phyloP scores from a whole-genome alignment of 106 monocot species.

The Dioscorea alata region DNA sequence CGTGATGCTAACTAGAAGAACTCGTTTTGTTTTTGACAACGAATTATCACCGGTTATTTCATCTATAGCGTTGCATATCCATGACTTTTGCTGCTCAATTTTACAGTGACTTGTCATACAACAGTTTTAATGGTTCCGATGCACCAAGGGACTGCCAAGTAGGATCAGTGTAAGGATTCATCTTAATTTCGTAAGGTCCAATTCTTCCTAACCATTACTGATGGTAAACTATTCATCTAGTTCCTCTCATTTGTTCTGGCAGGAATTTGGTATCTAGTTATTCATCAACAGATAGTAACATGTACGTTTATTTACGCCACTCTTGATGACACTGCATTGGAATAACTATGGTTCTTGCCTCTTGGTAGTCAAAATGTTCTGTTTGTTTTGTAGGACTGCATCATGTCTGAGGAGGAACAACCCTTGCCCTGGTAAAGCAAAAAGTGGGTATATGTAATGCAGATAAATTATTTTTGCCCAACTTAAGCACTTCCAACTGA shows the following conservation, averaged over 20 bases:
- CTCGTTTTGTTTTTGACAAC: too few relatives aligned
- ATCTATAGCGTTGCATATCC: too few relatives aligned
- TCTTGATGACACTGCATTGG: background rate
- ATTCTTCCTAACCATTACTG: too few relatives aligned
- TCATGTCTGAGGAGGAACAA: conserved; percentile 33
- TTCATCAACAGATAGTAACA: conserved; percentile 22
- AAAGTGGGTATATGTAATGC: conserved; percentile 31
- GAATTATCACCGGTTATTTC: too few relatives aligned
- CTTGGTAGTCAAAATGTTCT: background rate
- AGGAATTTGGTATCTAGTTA: conserved; percentile 45
- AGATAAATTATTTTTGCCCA: background rate
- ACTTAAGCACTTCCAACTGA: too few relatives aligned
- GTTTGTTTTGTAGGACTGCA: conserved; percentile 25
- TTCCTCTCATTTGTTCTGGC: conserved; percentile 2
- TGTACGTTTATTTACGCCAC: conserved; percentile 22
- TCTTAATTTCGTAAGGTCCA: too few relatives aligned
- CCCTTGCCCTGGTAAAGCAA: conserved; percentile 35
- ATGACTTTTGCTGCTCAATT: too few relatives aligned
- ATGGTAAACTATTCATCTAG: background rate
- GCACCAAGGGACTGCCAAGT: conserved; percentile 30
- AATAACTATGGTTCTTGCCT: background rate
- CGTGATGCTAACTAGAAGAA: conserved; percentile 9
- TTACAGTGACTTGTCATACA: too few relatives aligned
- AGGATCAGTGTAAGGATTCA: conserved; percentile 34
- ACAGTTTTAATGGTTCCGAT: too few relatives aligned